Conservation (phyloP, 2,329 filamentous ascomycete genomes). For the Diaporthe vaccinii region DNA sequence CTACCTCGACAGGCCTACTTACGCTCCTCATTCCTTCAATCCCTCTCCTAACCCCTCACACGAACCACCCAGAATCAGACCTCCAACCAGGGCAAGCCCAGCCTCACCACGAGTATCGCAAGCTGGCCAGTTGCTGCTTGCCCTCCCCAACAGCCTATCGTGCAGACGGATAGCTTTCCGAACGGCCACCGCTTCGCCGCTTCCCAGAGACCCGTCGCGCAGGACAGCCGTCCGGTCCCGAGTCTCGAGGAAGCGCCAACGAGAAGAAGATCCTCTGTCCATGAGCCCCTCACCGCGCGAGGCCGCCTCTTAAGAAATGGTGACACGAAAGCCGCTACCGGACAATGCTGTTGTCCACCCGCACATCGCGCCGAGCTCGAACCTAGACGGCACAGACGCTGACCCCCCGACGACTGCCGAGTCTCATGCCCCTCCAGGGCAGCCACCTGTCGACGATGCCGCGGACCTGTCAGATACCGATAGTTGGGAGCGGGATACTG, state of each 20-base stretch:
- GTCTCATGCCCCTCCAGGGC: background rate
- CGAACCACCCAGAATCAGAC: background rate
- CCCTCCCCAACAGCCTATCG: background rate
- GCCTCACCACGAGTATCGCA: slow-evolving; percentile 7
- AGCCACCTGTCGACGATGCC: slow-evolving; percentile 4
- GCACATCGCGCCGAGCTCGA: slow-evolving; percentile 44
- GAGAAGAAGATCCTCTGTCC: background rate
- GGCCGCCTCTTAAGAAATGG: slow-evolving; percentile 51
- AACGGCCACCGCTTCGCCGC: too few species aligned
- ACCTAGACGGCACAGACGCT: slow-evolving; percentile 46
- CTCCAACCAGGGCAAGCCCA: background rate
- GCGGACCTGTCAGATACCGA: slow-evolving; percentile 42
- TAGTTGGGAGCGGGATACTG: slow-evolving; percentile 37
- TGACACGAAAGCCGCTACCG: slow-evolving; percentile 56
- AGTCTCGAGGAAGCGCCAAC: background rate
- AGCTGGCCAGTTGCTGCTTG: background rate
- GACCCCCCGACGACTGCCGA: background rate
- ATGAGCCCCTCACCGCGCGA: slow-evolving; percentile 28
- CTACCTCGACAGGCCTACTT: background rate
- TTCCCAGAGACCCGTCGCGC: background rate
- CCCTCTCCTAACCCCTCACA: background rate
- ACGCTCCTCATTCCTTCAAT: background rate
- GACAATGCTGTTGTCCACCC: slow-evolving; percentile 47
- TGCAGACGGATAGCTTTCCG: background rate
- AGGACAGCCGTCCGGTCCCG: background rate